phyloP scores from a whole-genome alignment of 2,329 filamentous ascomycete genomes.

The Chaetomium olivaceum region DNA sequence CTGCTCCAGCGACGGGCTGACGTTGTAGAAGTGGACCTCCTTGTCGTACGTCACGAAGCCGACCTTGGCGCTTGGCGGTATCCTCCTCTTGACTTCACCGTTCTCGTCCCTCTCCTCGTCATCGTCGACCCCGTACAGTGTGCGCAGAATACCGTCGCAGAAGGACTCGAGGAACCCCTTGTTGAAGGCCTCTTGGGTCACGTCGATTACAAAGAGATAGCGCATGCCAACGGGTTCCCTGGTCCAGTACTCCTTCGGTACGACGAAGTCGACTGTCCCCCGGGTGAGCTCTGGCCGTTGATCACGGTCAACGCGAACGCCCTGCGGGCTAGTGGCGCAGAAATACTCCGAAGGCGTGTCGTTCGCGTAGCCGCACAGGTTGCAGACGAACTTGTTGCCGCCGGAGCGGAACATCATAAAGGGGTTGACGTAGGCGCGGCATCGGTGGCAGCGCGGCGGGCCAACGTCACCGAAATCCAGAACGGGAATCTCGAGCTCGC shows the following conservation, averaged over 20 bases:
- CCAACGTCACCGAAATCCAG: conserved; percentile 92
- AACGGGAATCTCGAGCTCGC: conserved; percentile 85
- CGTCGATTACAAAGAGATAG: conserved; percentile 91
- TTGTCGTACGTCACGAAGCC: conserved; percentile 96
- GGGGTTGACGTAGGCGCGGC: conserved; percentile 95
- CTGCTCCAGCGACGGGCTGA: conserved; percentile 75
- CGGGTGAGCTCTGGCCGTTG: conserved; percentile 86
- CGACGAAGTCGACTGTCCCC: conserved; percentile 93
- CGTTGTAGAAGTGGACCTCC: conserved; percentile 97
- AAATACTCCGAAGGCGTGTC: conserved; percentile 93
- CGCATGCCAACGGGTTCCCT: conserved; percentile 86
- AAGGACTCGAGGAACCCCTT: conserved; percentile 88
- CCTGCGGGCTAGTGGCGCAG: conserved; percentile 82
- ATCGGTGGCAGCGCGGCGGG: conserved; percentile 87
- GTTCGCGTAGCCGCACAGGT: conserved; percentile 96
- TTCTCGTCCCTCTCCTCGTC: conserved; percentile 52
- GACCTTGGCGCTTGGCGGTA: conserved; percentile 81
- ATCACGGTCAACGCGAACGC: conserved; percentile 82
- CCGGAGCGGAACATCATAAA: conserved; percentile 97
- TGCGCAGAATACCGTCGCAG: conserved; percentile 81
- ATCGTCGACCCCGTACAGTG: conserved; percentile 73
- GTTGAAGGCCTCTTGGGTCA: conserved; percentile 86
- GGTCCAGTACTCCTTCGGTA: conserved; percentile 98
- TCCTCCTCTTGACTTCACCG: conserved; percentile 55
- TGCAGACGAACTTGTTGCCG: conserved; percentile 96